Evolutionary conservation across 495 filamentous ascomycete species (phyloP).

Genomic region (Aspergillus cristatus): DNA sequence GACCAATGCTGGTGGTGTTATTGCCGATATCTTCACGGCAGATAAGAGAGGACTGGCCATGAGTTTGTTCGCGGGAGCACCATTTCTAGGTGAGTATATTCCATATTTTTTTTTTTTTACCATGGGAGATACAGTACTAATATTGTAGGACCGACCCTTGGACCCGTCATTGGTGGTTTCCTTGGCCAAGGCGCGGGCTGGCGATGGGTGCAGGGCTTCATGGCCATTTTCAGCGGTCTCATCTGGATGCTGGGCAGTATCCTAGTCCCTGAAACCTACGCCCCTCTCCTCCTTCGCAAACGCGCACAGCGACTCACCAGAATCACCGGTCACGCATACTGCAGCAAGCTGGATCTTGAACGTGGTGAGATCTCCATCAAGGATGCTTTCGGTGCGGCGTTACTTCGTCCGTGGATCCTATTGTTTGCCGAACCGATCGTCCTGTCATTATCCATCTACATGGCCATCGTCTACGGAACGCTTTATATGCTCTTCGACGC

Average conservation of each 20-base stretch:
- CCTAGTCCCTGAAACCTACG: conserved; percentile 52
- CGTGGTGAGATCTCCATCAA: conserved; percentile 21
- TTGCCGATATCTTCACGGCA: conserved; percentile 59
- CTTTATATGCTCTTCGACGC: conserved; percentile 73
- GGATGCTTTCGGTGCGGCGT: conserved; percentile 34
- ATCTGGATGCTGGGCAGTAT: conserved; percentile 27
- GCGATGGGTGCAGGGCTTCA: conserved; percentile 50
- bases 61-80: conserved; percentile 48
- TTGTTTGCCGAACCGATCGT: conserved; percentile 59
- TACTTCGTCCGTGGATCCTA: conserved; percentile 38
- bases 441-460: conserved; percentile 49
- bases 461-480: conserved; percentile 58
- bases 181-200: conserved; percentile 44
- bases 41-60: conserved; percentile 48
- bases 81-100: conserved; percentile 39
- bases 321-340: conserved; percentile 44
- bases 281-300: conserved; percentile 45
- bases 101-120: neutral
- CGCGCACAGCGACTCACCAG: conserved; percentile 40
- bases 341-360: conserved; percentile 39
- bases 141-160: conserved; percentile 40
- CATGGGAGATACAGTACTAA: neutral
- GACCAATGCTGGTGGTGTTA: conserved; percentile 57
- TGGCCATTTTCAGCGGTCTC: conserved; percentile 12
- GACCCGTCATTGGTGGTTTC: conserved; percentile 46